Base-by-base conservation (phyloP, 148 eudicot genomes). In the Fagopyrum tataricum region DNA sequence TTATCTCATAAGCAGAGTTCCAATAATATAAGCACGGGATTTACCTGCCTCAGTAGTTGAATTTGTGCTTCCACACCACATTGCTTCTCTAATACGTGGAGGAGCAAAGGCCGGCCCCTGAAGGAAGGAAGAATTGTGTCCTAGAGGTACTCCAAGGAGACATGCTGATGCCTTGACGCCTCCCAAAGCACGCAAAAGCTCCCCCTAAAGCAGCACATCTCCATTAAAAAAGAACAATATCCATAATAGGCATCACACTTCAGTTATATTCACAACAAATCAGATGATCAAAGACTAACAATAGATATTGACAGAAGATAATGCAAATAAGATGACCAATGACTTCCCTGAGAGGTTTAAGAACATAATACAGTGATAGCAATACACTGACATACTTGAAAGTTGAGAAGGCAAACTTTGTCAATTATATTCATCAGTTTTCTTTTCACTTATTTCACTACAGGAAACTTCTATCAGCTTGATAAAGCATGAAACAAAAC, bases 101-200 rank as follows among this genome's bases (percentile, higher is more conserved):
- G 97, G 98, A 51, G 98, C 98, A 88, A 94, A 94, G 67, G 98
- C 98, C 31, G 98, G 98, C 55, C 98, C 98, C 52, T 94, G 98
- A 49, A 91, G 91, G 83, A 94, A 94, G 10, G 98, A 94, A 66
- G 98, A 94, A 74, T 94, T 94, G 70, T 94, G 98, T 72, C 98
- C 98, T 56, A 94, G 79, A 76, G 97, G 98, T 64, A 94, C 89
- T 77, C 98, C 98, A 76, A 94, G 88, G 76, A 94, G 96, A 83
- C 96, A 78, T 23, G 97, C 39, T 20, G 93, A 79, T 62, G 98
- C 97, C 77, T 78, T 83, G 42, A 90, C 97, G 43, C 97, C 98
- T 77, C 98, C 98, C 82, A 89, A 75, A 59, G 96, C 96, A 67
- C 97, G 93, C 61, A 94, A 81, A 56, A 94, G 93, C 83, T 94